Evolutionary conservation across 176 grass and related monocot species (phyloP), one percentile per base, ranked within the genome.

Genomic region (Bolboschoenus planiculmis): DNA sequence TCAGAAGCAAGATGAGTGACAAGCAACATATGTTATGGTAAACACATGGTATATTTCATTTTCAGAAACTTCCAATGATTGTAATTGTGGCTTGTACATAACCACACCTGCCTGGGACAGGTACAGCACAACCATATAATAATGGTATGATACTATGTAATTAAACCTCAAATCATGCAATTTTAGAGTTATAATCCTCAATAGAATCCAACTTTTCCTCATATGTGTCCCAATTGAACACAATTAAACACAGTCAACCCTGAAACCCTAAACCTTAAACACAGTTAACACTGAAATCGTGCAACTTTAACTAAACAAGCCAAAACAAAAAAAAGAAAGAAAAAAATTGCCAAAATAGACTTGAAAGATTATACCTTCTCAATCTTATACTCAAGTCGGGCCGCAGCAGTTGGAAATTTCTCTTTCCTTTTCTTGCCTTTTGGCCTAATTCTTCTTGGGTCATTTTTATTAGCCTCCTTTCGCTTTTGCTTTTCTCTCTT

Each of bases 401-500:
- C 89, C 64, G 90, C 92, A 59, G 90, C 82, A 16, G 92, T 95
- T 78, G 92, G 90, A 78, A 95, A 98, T 81, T 91, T 88, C 37
- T 90, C 87, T 80, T 95, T 98, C 57, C 85, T 84, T 62, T 93
- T 97, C 84, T 89, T 91, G 10, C 90, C 95, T 58, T 98, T 98
- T 13, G 90, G 95, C 58, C 86, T 88, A 60, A 98, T 91, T 59
- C 87, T 78, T 0, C 89, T 79, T 47, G 95, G 95, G 82, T 98
- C 90, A 58, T 94, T 95, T 89, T 87, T 98, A 80, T 93, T 98
- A 20, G 89, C 92, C 33, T 89, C 92, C 82, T 85, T 93, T 76
- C 89, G 82, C 86, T 88, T 93, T 59, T 72, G 78, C 82, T 91
- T 98, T 76, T 91, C 92, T 78, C 86, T 81, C 63, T 98, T 95